Conservation (phyloP, 2,329 filamentous ascomycete genomes). For the Onygena corvina region DNA sequence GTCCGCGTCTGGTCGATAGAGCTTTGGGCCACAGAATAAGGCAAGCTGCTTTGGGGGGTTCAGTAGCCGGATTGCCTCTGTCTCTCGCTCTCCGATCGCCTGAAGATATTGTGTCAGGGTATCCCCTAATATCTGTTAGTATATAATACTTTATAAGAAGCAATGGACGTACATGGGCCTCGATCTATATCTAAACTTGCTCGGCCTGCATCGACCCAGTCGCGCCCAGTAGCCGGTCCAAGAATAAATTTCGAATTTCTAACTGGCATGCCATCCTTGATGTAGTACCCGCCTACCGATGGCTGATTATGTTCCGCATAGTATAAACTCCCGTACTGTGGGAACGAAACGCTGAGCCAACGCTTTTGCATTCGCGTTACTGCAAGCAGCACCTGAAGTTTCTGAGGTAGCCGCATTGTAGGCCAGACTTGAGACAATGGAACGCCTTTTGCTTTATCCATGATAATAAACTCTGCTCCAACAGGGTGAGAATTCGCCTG, state of each 20-base stretch:
- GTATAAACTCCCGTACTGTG: conserved; percentile 23
- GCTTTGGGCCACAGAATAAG: conserved; percentile 23
- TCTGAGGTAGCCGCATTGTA: conserved; percentile 18
- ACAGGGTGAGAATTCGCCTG: conserved; percentile 13
- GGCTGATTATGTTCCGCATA: conserved; percentile 18
- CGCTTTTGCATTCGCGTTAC: conserved; percentile 20
- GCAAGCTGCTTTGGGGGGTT: conserved; percentile 20
- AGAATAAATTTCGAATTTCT: conserved; percentile 19
- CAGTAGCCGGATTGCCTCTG: conserved; percentile 18
- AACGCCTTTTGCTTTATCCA: conserved; percentile 20
- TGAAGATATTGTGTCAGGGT: conserved; percentile 20
- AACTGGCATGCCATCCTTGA: conserved; percentile 18
- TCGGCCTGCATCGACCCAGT: conserved; percentile 22
- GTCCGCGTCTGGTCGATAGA: conserved; percentile 20
- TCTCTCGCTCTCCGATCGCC: conserved; percentile 20
- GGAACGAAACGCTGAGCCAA: conserved; percentile 23
- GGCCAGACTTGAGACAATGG: conserved; percentile 18
- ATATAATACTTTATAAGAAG: conserved; percentile 11
- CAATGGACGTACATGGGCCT: conserved; percentile 22
- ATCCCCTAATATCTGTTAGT: conserved; percentile 20
- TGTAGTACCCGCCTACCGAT: conserved; percentile 16
- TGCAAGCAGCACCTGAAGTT: conserved; percentile 21
- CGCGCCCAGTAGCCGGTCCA: conserved; percentile 21
- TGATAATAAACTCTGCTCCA: conserved; percentile 17
- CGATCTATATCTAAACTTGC: conserved; percentile 19